A percentile compares a stretch with the other conserved stretches of the same genome.
Evolutionary conservation across 2,329 filamentous ascomycete species (phyloP).

Genomic region (Graphiopsis chlorocephala): DNA sequence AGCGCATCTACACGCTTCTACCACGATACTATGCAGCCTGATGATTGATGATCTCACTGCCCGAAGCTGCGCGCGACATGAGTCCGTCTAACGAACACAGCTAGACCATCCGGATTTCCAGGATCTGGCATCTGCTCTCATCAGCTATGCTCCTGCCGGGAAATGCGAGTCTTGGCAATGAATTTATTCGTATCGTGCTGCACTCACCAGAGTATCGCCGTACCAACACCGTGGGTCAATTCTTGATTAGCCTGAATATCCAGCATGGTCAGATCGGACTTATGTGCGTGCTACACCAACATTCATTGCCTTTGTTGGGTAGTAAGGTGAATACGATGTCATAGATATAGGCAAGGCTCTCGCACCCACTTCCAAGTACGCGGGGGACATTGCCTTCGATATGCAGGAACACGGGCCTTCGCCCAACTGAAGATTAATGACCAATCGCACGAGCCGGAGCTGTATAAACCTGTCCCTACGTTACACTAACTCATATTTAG

Average conservation of each 20-base stretch:
- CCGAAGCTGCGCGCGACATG: neutral
- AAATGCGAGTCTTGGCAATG: neutral
- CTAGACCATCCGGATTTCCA: neutral
- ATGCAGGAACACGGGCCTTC: slow-evolving; percentile 7
- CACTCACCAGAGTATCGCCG: neutral
- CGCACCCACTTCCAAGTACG: neutral
- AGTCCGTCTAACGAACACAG: neutral
- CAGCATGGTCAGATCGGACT: neutral
- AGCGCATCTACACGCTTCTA: neutral
- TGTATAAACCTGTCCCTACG: neutral
- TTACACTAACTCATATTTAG: slow-evolving; percentile 6
- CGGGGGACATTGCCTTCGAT: neutral
- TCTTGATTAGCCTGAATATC: neutral
- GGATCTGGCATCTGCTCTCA: neutral
- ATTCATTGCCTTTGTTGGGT: neutral
- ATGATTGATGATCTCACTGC: neutral
- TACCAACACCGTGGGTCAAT: neutral
- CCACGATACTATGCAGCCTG: neutral
- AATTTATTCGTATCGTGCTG: neutral
- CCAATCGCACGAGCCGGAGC: neutral
- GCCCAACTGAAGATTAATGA: neutral
- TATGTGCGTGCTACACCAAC: neutral
- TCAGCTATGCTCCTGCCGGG: neutral
- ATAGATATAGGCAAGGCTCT: neutral
- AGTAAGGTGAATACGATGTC: neutral